Base-by-base conservation (phyloP, 2,329 filamentous ascomycete species). In the Aspergillus cejpii region DNA sequence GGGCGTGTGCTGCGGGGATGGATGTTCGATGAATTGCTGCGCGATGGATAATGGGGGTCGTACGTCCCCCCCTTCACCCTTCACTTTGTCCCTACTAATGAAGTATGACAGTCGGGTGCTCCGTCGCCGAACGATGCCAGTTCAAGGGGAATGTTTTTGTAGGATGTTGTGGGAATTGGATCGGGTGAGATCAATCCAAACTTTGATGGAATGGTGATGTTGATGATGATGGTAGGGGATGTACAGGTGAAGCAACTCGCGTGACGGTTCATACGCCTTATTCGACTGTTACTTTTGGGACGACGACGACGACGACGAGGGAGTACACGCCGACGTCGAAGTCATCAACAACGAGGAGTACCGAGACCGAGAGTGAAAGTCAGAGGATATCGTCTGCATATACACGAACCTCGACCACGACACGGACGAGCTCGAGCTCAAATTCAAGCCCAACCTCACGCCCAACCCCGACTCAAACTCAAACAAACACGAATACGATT, bases 111-210 rank as follows among this genome's bases (percentile, higher is more conserved):
- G 48, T 50, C n/a, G 48, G 48, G 4, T 50, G 48, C 23, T 42
- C 40, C 1, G 34, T 50, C n/a, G 5, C 21, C 1, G 41, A 45
- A 19, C 41, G 37, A 2, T 50, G 48, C 36, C 20, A 43, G 4
- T 48, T 50, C 27, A 2, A 28, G 1, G 48, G 45, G 4, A 43
- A 50, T 15, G 48, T 50, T 2, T 50, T 50, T n/a, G 37, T 50
- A 6, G 48, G 48, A 15, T 50, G 48, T 15, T 50, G 48, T 27
- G 33, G 19, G 12, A 44, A 39, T 5, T 7, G 42, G 5, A 19
- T 34, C 1, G 39, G 43, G 43, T 49, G 28, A 2, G 23, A 10
- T 7, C 10, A 1, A 2, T 2, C 28, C 11, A 5, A 24, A 10
- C 15, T 3, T 29, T 15, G 5, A 7, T 11, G 27, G 5, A 27